Percentiles rank a stretch among this genome's conserved stretches.
Evolutionary conservation across 768 basidiomycete genomes (phyloP).

Genomic region (Leccinum arenicola): DNA sequence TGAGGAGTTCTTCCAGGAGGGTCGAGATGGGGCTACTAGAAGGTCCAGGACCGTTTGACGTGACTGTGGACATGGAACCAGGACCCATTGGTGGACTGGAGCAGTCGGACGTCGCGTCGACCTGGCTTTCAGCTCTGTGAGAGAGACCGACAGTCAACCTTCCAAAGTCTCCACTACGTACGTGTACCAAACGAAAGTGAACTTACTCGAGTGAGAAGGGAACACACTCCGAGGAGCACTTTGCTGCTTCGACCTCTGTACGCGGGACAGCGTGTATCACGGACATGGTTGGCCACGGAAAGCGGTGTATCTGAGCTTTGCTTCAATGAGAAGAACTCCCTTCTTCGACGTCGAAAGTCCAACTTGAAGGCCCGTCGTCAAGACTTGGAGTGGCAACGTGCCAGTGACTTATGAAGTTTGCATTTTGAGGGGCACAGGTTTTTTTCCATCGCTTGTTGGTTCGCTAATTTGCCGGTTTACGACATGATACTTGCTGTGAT

Average conservation of each 20-base stretch:
- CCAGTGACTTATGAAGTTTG: background rate
- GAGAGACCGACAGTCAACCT: background rate
- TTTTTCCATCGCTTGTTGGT: background rate
- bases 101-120: background rate
- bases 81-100: background rate
- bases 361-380: too few species aligned
- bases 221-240: background rate
- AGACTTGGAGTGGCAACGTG: too few species aligned
- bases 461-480: background rate
- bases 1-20: constrained; percentile 20
- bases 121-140: background rate
- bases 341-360: background rate
- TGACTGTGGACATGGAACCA: too few species aligned
- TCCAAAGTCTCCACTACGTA: background rate
- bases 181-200: background rate
- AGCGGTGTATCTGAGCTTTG: background rate
- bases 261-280: background rate
- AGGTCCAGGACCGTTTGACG: background rate
- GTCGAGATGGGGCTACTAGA: constrained; percentile 5
- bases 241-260: background rate
- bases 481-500: background rate
- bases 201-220: constrained; percentile 1
- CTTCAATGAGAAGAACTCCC: background rate
- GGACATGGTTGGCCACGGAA: background rate
- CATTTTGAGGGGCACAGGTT: background rate